Evolutionary conservation across 805 yeast genomes (phyloP).

Genomic region (Scheffersomyces coipomensis): DNA sequence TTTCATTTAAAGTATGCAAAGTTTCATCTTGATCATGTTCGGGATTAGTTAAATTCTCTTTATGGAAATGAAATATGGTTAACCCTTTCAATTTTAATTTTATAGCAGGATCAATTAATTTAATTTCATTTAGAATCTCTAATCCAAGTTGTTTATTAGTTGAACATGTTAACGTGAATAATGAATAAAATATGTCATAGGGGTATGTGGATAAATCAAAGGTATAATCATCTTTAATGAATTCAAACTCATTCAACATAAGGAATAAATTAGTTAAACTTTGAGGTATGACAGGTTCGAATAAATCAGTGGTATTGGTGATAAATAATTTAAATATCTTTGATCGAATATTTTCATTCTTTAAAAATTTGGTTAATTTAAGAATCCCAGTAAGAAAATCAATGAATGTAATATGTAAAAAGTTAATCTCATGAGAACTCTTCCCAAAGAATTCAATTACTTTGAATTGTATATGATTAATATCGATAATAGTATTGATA

Average conservation of each 20-base stretch:
- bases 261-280: constrained; percentile 29
- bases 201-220: constrained; percentile 18
- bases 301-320: constrained; percentile 19
- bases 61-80: constrained; percentile 32
- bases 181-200: constrained; percentile 18
- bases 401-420: constrained; percentile 30
- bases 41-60: constrained; percentile 10
- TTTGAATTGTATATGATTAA: constrained; percentile 18
- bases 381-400: constrained; percentile 23
- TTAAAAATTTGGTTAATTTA: constrained; percentile 22
- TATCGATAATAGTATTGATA: constrained; percentile 5
- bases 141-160: constrained; percentile 32
- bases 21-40: neutral
- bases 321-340: constrained; percentile 30
- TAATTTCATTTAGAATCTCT: constrained; percentile 20
- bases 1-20: neutral
- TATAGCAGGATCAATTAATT: constrained; percentile 15
- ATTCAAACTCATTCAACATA: constrained; percentile 29
- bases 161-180: constrained; percentile 28
- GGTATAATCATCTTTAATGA: constrained; percentile 10
- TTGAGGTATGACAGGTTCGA: constrained; percentile 22
- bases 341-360: constrained; percentile 20
- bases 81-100: constrained; percentile 26
- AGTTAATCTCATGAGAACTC: constrained; percentile 21
- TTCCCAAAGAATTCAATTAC: constrained; percentile 24